Percentiles rank a stretch among this genome's conserved stretches.
phyloP scores from a whole-genome alignment of 106 monocot species.

The Dendrobium huoshanense region DNA sequence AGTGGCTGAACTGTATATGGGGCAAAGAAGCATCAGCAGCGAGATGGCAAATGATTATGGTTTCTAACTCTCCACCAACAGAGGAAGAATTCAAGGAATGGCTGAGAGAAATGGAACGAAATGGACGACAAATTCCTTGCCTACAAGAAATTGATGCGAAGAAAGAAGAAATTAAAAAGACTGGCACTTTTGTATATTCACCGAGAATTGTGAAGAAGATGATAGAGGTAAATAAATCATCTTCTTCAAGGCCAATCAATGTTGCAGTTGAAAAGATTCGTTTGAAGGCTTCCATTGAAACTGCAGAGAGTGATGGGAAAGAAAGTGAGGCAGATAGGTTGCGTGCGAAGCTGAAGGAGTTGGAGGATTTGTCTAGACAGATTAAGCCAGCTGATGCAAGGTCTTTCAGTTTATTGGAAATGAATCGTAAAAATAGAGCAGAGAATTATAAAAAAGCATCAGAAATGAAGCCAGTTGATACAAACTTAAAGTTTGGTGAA shows the following conservation, averaged over 20 bases:
- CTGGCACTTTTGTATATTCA: constrained; percentile 50
- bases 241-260: neutral
- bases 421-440: no score
- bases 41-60: constrained; percentile 42
- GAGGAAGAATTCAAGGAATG: constrained; percentile 54
- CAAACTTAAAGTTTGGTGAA: no score
- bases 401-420: no score
- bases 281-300: no score
- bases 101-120: constrained; percentile 36
- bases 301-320: no score
- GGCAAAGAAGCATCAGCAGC: constrained; percentile 46
- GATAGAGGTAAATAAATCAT: constrained; percentile 68
- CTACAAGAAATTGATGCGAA: constrained; percentile 38
- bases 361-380: no score
- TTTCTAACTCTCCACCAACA: constrained; percentile 46
- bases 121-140: constrained; percentile 32
- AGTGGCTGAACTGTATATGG: constrained; percentile 61
- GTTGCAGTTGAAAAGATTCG: no score
- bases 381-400: no score
- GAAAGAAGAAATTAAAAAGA: constrained; percentile 48
- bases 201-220: constrained; percentile 68
- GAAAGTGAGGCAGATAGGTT: no score
- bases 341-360: no score
- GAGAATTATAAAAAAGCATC: no score
- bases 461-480: no score